Evolutionary conservation across 768 basidiomycete genomes (phyloP).

Genomic region (Macrolepiota fuliginosa): DNA sequence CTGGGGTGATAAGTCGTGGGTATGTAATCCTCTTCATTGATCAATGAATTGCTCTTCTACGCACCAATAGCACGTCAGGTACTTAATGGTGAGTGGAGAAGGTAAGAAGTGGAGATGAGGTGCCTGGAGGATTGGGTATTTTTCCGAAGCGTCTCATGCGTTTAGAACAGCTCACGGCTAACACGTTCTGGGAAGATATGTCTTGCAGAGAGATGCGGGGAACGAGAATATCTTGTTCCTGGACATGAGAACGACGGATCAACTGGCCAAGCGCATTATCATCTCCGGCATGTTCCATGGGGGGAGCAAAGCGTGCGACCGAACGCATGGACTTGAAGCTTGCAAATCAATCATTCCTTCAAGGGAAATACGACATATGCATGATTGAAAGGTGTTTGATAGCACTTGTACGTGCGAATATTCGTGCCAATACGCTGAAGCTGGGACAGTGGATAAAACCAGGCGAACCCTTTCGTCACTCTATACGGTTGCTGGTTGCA

Average conservation of each 20-base stretch:
- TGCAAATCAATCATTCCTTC: conserved; percentile 1
- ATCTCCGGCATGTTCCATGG: not conserved
- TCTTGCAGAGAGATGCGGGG: not conserved
- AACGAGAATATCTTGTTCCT: not conserved
- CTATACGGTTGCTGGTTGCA: not conserved
- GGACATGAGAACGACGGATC: conserved; percentile 3
- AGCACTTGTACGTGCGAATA: not conserved
- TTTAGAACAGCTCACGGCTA: not conserved
- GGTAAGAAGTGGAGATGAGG: not conserved
- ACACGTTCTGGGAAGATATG: not conserved
- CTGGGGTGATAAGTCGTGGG: not conserved
- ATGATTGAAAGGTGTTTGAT: conserved; percentile 5
- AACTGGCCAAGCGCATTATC: conserved; percentile 1
- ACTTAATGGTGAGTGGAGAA: not conserved
- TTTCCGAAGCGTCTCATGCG: not conserved
- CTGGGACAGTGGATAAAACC: not conserved
- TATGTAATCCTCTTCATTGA: not conserved
- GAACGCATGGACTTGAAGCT: not conserved
- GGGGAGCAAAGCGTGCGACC: not conserved
- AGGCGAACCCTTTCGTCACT: not conserved
- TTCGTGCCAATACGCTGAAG: not conserved
- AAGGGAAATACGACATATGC: not conserved
- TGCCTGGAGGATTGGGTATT: not conserved
- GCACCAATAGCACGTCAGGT: not conserved
- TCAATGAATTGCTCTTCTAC: not conserved